Base-by-base conservation (phyloP, 2,329 filamentous ascomycete species). In the Fusarium sp. region DNA sequence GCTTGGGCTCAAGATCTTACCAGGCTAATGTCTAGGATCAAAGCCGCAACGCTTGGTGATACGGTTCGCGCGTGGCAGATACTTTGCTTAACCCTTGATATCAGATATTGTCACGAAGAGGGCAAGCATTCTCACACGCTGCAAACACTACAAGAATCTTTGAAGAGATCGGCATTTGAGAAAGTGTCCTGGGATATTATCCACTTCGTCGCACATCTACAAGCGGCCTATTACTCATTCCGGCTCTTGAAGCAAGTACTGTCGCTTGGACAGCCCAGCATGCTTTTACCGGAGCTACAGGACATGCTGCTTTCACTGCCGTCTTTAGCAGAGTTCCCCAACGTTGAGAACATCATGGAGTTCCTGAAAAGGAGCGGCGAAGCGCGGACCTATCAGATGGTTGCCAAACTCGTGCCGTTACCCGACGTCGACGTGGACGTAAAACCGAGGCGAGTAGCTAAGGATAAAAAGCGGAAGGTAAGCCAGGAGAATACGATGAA, bases 221-320 rank as follows among this genome's bases (percentile, higher is more conserved):
- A 91, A 55, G 87, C 87, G 6, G 81, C 84, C 1, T 77, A 88
- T 7, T 92, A 92, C 73, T 91, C 90, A 1, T 74, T 92, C 2
- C 83, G 88, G n/a, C 74, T 82, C 24, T 58, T 89, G 6, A 66
- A 86, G 4, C 79, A 80, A 24, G 72, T 81, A 10, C 52, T 82
- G 3, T 65, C 70, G 1, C 46, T 75, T 18, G 56, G 53, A 7
- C 26, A 60, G 3, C 26, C 58, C 6, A 48, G 56, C 28, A 40
- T 50, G 8, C 33, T 34, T 15, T 49, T 61, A 24, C 59, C 67
- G n/a, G 58, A 69, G n/a, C 58, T 79, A 5, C 42, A 55, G 11
- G 39, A 52, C 8, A 50, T 73, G 20, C 50, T 80, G 20, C 55
- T 57, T 3, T 64, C 70, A 5, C 42, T 80, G 7, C 77, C 78